phyloP scores from a whole-genome alignment of 2,329 filamentous ascomycete genomes.

The Alternaria longipes region DNA sequence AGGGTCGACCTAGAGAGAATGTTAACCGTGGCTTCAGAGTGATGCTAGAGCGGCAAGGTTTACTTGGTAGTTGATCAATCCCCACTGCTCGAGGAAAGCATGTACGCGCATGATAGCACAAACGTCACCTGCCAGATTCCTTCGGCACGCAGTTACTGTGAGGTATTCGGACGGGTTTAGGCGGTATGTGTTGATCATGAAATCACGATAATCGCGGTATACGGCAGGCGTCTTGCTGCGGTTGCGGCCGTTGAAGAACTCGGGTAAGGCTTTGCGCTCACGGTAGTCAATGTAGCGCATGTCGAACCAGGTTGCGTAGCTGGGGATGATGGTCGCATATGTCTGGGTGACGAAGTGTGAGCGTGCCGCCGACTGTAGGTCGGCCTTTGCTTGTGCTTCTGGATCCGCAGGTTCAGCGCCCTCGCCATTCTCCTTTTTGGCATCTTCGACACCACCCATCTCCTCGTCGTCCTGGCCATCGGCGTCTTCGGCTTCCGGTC shows the following conservation, averaged over 20 bases:
- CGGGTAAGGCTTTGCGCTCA: constrained; percentile 92
- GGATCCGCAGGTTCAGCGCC: constrained; percentile 45
- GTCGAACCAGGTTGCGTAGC: constrained; percentile 99
- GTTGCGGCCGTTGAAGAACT: constrained; percentile 99
- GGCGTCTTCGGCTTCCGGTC: constrained; percentile 64
- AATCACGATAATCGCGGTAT: constrained; percentile 99
- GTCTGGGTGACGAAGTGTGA: constrained; percentile 93
- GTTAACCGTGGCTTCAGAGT: constrained; percentile 8
- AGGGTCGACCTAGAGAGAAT: constrained; percentile 79
- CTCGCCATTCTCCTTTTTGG: constrained; percentile 51
- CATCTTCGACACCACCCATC: constrained; percentile 57
- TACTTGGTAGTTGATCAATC: constrained; percentile 98
- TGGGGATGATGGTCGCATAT: constrained; percentile 94
- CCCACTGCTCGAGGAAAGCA: constrained; percentile 98
- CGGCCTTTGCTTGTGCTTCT: constrained; percentile 76
- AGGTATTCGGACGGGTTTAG: constrained; percentile 95
- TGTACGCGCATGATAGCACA: constrained; percentile 99
- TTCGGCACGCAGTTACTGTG: constrained; percentile 93
- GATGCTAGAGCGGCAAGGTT: constrained; percentile 18
- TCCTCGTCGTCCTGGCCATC: constrained; percentile 76
- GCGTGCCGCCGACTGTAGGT: constrained; percentile 84
- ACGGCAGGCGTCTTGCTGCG: constrained; percentile 96
- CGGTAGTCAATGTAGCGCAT: constrained; percentile 92
- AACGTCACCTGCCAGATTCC: constrained; percentile 95
- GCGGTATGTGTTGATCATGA: constrained; percentile 99